Conservation (phyloP, 176 grass and related monocot species). For the Hordeum vulgare region DNA sequence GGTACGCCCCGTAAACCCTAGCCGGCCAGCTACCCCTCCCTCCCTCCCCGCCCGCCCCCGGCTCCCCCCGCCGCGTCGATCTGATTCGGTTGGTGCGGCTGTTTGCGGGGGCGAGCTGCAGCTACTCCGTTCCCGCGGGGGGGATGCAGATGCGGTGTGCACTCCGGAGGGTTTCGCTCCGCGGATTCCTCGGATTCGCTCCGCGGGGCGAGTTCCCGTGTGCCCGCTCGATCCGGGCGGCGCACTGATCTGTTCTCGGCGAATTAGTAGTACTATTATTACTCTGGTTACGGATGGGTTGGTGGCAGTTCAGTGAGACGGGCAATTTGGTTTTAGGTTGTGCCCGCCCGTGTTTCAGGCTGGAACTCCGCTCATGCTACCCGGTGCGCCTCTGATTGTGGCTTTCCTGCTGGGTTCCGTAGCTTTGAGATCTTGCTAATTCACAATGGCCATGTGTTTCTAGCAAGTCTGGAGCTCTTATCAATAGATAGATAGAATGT, state of each 20-base stretch:
- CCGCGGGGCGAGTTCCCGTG: not conserved
- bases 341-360: not conserved
- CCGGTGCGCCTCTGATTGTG: not conserved
- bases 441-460: not conserved
- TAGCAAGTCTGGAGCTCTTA: not conserved
- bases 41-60: not conserved
- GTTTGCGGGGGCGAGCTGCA: not conserved
- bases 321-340: not conserved
- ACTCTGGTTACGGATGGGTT: not conserved
- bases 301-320: not conserved
- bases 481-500: not conserved
- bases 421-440: not conserved
- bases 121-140: not conserved
- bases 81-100: not conserved
- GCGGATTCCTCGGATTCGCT: not conserved
- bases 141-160: not conserved
- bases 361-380: not conserved
- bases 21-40: not conserved
- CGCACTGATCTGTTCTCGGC: not conserved
- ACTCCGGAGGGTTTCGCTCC: no score
- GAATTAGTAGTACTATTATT: not conserved
- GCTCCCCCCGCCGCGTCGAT: not conserved
- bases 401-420: not conserved
- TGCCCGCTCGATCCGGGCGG: not conserved
- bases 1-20: slow-evolving; percentile 62